phyloP scores from a whole-genome alignment of 129 eudicot species.

The Oenanthe sinensis region DNA sequence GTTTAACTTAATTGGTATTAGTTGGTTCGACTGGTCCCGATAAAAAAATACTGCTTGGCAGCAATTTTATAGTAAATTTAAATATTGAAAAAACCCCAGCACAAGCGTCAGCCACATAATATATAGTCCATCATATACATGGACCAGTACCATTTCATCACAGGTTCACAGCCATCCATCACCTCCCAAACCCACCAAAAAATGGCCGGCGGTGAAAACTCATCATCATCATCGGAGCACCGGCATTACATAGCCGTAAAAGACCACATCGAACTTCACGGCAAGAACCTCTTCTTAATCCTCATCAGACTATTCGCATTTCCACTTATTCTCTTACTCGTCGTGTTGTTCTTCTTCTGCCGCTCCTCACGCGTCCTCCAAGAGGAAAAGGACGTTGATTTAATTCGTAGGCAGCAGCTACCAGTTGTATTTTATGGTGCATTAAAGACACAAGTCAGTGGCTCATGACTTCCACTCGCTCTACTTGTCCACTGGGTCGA shows the following conservation, averaged over 20 bases:
- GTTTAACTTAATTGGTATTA: too few species aligned
- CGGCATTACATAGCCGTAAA: constrained; percentile 36
- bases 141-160: background rate
- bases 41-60: too few species aligned
- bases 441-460: constrained; percentile 24
- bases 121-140: background rate
- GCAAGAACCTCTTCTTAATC: constrained; percentile 64
- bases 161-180: constrained; percentile 20
- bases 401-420: constrained; percentile 9
- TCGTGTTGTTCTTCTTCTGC: constrained; percentile 48
- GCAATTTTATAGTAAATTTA: too few species aligned
- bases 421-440: background rate
- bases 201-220: background rate
- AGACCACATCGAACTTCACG: constrained; percentile 57
- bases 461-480: constrained; percentile 41
- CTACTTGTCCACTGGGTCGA: constrained; percentile 84
- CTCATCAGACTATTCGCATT: constrained; percentile 14
- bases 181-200: background rate
- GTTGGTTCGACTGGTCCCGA: too few species aligned
- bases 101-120: too few species aligned
- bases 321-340: constrained; percentile 43
- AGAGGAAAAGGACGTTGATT: constrained; percentile 1
- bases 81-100: too few species aligned
- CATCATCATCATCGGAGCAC: constrained; percentile 4
- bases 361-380: constrained; percentile 27